Conservation (phyloP, 1,284 basidiomycete species). For the Leccinum idahoense region DNA sequence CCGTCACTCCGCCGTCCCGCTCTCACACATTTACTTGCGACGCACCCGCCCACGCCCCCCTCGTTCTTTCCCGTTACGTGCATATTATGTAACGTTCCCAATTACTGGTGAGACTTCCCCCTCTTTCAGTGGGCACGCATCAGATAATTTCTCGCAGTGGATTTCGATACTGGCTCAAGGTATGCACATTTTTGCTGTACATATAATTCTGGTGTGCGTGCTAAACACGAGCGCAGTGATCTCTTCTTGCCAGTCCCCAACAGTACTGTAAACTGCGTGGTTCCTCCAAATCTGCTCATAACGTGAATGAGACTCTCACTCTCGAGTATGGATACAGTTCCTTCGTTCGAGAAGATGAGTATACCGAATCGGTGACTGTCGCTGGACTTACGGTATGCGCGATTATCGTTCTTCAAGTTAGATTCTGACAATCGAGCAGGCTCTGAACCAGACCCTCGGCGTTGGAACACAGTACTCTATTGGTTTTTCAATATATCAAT, state of each 20-base stretch:
- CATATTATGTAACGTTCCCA: too few relatives aligned
- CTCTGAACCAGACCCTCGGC: constrained; percentile 11
- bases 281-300: constrained; percentile 24
- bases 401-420: not conserved
- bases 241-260: constrained; percentile 8
- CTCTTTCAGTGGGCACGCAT: not conserved
- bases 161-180: constrained; percentile 21
- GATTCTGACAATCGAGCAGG: constrained; percentile 11
- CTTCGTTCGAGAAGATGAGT: constrained; percentile 25
- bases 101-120: constrained; percentile 10
- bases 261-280: constrained; percentile 3
- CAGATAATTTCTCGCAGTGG: constrained; percentile 9
- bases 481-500: not conserved
- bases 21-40: too few relatives aligned
- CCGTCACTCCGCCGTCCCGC: too few relatives aligned
- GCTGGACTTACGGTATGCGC: constrained; percentile 19
- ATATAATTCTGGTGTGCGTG: too few relatives aligned
- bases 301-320: constrained; percentile 19
- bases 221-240: constrained; percentile 1
- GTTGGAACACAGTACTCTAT: constrained; percentile 13
- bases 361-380: constrained; percentile 29
- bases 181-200: not conserved
- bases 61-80: too few relatives aligned
- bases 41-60: too few relatives aligned
- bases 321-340: constrained; percentile 31